Evolutionary conservation across 2,329 filamentous ascomycete genomes (phyloP), one percentile per base, ranked within the genome.

Genomic region (Calonectria henricotiae): DNA sequence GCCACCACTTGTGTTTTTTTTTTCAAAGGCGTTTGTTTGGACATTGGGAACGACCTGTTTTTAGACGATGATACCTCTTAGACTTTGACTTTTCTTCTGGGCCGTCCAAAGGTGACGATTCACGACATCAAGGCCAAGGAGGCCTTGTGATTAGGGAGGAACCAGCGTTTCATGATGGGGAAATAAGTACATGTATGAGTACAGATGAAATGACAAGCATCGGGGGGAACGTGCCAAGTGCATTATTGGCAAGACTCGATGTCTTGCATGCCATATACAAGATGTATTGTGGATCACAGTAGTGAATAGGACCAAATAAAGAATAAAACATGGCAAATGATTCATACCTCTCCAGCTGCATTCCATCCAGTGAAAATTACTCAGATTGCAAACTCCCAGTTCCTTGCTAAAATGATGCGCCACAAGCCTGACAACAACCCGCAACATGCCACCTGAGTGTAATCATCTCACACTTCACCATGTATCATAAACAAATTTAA

Each of bases 21-120:
- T 70, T 70, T 72, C 67, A 62, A 49, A 37, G 75, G 76, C 76
- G 76, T 78, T 66, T 77, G 65, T 67, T 51, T 71, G 73, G 68
- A 61, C 61, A 72, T 72, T 46, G 32, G 49, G 70, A 72, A 54
- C 43, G 55, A n/a, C 65, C 44, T 69, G 67, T 17, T 74, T 76
- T 77, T 78, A 77, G 73, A 78, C 72, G 72, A 78, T 78, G 76
- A 76, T 79, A 77, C 75, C 73, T 77, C 55, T 76, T 77, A 73
- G 65, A 77, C 73, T 77, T 74, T 75, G 66, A 77, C 74, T 69
- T 62, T 63, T 70, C 30, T 55, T 55, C 27, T 60, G 47, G 71
- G 62, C 35, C 66, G 62, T 67, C 69, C 63, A 68, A 47, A 47
- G 62, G 62, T 43, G 37, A 61, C 39, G 35, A 63, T 62, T 46